Evolutionary conservation across 2,329 filamentous ascomycete genomes (phyloP).

Genomic region (Xylariales sp.): DNA sequence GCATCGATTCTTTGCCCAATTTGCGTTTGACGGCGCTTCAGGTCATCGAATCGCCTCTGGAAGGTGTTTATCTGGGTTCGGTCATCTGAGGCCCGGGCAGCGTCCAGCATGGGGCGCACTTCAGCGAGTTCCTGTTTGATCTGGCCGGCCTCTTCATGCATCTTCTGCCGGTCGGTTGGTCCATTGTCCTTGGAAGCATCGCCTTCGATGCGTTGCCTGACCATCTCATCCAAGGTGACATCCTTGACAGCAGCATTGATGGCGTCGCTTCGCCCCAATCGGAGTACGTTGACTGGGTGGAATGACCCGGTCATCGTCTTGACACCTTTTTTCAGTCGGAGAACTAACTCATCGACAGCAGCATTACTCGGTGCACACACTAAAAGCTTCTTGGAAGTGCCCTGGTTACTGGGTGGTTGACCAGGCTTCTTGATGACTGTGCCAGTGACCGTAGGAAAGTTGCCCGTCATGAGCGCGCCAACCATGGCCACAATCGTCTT

Average conservation of each 20-base stretch:
- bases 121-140: constrained; percentile 72
- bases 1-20: constrained; percentile 83
- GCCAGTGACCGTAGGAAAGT: constrained; percentile 37
- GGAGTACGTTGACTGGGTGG: constrained; percentile 80
- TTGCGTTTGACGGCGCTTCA: constrained; percentile 71
- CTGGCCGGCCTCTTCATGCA: constrained; percentile 60
- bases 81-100: constrained; percentile 53
- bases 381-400: constrained; percentile 72
- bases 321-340: constrained; percentile 84
- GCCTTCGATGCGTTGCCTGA: constrained; percentile 65
- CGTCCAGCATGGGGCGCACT: constrained; percentile 67
- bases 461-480: constrained; percentile 70
- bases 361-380: constrained; percentile 99
- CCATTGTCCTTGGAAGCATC: constrained; percentile 48
- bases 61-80: constrained; percentile 47
- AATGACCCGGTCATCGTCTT: constrained; percentile 68
- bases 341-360: constrained; percentile 91
- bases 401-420: constrained; percentile 28
- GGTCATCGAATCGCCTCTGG: constrained; percentile 69
- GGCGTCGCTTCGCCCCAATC: constrained; percentile 83
- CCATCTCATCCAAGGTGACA: constrained; percentile 89
- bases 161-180: constrained; percentile 50
- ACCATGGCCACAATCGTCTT: constrained; percentile 98
- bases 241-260: constrained; percentile 87
- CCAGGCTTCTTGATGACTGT: constrained; percentile 40